Evolutionary conservation across 148 eudicot genomes (phyloP).

Genomic region (Nepenthes mirabilis): DNA sequence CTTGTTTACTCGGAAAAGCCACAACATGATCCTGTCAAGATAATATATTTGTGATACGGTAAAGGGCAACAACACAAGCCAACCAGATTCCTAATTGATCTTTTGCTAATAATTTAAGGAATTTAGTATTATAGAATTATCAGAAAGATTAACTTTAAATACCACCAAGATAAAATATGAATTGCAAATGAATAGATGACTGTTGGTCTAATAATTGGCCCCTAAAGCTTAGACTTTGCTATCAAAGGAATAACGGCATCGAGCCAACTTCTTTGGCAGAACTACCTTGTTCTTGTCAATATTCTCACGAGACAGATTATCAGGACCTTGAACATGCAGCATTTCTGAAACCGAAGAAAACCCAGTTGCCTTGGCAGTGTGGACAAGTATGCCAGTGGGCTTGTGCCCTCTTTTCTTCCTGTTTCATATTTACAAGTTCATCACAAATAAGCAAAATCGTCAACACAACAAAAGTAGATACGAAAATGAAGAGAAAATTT

Average conservation of each 20-base stretch:
- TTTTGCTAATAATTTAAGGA: too few relatives aligned
- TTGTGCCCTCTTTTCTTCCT: conserved; percentile 77
- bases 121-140: too few relatives aligned
- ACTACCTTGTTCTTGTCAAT: conserved; percentile 9
- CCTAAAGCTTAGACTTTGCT: too few relatives aligned
- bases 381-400: conserved; percentile 71
- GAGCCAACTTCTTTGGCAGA: conserved; percentile 16
- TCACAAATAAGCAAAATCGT: conserved; percentile 1
- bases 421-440: conserved; percentile 1
- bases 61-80: background rate
- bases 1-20: conserved; percentile 31
- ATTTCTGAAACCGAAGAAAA: conserved; percentile 77
- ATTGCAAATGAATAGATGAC: too few relatives aligned
- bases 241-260: background rate
- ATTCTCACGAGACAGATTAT: conserved; percentile 14
- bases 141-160: too few relatives aligned
- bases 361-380: conserved; percentile 76
- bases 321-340: conserved; percentile 41
- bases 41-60: background rate
- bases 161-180: too few relatives aligned
- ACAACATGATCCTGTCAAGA: conserved; percentile 25
- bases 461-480: background rate
- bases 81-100: background rate
- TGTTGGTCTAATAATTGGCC: too few relatives aligned
- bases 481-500: background rate